Evolutionary conservation across 1,139 yeast genomes (phyloP), one percentile per base, ranked within the genome.

Genomic region (Yamadazyma spencermartinsiae): DNA sequence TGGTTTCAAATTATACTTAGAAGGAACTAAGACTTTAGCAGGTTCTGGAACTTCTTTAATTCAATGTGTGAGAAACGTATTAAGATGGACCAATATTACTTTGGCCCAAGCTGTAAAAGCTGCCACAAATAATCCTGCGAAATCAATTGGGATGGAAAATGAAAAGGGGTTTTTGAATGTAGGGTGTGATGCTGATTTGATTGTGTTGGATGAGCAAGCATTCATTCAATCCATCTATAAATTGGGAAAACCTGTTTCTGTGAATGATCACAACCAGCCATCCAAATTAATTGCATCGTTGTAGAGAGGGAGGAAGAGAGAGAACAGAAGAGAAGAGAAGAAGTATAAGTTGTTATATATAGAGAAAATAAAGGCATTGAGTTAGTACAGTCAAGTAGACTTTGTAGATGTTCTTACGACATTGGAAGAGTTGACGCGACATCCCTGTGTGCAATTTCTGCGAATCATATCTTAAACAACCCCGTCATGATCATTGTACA

Each of bases 111-210:
- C 83, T 6, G 66, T 80, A 15, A 68, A 74, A 47, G 70, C 82
- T 3, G 81, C 73, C 38, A 80, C 85, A 29, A 75, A 76, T 45
- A 74, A 75, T 49, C 79, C 86, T 12, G 80, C 85, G 2, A 56
- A 52, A 27, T 69, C 80, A 7, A 57, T 79, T 33, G 74, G 76
- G 11, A 50, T 74, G 5, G 55, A 67, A 32, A 56, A 64, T 33
- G 54, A 61, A 36, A 76, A 77, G 52, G 85, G 86, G 1, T 76
- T 68, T 54, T 68, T 79, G 49, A 61, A 64, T 36, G 61, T 58
- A 3, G 82, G 82, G 2, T 75, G 81, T 51, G 82, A 77, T 52
- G 84, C 85, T 10, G 85, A 79, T 50, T 63, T 79, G 46, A 76
- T 77, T 14, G 71, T 79, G 5, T 52, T 79, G 45, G 72, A 72